phyloP scores from a whole-genome alignment of 176 grass and related monocot genomes.

The Dactylis glomerata region DNA sequence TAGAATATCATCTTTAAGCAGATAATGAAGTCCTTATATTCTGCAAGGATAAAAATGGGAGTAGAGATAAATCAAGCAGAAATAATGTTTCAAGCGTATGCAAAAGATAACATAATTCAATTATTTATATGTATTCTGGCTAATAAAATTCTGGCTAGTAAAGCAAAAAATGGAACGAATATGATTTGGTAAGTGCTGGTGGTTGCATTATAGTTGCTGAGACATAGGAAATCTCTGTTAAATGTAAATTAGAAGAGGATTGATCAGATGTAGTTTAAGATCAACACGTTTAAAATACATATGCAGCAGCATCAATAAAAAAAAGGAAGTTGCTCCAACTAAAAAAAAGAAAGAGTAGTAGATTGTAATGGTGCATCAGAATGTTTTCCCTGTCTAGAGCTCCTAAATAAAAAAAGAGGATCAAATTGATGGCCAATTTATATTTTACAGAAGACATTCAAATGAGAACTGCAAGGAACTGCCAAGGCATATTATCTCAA shows the following conservation, averaged over 20 bases:
- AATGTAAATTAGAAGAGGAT: constrained; percentile 23
- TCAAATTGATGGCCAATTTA: background rate
- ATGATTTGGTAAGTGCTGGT: constrained; percentile 70
- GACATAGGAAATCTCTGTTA: constrained; percentile 74
- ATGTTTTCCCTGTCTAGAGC: background rate
- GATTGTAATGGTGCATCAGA: background rate
- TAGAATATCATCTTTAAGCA: too few species aligned
- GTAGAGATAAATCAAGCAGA: too few species aligned
- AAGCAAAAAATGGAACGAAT: constrained; percentile 59
- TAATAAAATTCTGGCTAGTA: too few species aligned
- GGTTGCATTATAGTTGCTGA: constrained; percentile 91
- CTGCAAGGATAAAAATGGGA: too few species aligned
- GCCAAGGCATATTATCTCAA: background rate
- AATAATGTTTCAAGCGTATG: too few species aligned
- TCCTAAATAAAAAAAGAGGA: background rate
- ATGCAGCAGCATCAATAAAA: background rate
- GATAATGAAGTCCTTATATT: too few species aligned
- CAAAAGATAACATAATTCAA: too few species aligned
- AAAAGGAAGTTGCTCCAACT: background rate
- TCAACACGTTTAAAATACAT: background rate
- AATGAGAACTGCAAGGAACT: background rate
- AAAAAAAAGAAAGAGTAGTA: background rate
- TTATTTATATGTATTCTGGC: too few species aligned
- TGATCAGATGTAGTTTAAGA: constrained; percentile 7
- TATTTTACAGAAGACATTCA: background rate